phyloP scores from a whole-genome alignment of 495 filamentous ascomycete genomes.

The Clavariopsis aquatica region DNA sequence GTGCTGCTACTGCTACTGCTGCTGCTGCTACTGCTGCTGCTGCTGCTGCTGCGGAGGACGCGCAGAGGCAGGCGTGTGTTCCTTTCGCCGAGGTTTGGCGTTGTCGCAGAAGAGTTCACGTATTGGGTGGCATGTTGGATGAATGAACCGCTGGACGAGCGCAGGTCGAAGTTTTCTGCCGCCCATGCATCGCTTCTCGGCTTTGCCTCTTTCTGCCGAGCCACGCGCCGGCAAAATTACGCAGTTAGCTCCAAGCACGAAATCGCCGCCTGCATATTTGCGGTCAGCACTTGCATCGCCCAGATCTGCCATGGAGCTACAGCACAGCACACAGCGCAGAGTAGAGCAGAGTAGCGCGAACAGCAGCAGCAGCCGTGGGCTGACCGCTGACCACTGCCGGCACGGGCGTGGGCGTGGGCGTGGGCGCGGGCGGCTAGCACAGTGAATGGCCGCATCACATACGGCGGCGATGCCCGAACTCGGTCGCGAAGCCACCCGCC shows the following conservation, averaged over 20 bases:
- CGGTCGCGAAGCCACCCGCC: neutral
- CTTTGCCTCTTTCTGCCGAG: constrained; percentile 15
- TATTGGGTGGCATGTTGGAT: constrained; percentile 26
- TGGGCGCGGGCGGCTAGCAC: no score
- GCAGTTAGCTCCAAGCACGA: constrained; percentile 12
- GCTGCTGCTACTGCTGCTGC: neutral
- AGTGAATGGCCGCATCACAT: no score
- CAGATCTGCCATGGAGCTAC: neutral
- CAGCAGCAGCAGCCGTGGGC: no score
- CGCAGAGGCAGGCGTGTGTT: neutral
- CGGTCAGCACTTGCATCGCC: constrained; percentile 1
- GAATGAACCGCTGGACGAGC: constrained; percentile 7
- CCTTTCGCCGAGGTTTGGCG: constrained; percentile 2
- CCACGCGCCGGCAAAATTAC: constrained; percentile 14
- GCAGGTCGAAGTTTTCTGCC: constrained; percentile 23
- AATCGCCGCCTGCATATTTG: constrained; percentile 9
- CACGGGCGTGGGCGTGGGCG: no score
- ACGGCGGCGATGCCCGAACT: neutral
- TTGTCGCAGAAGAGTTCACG: constrained; percentile 15
- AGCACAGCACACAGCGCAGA: neutral
- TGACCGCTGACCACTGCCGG: neutral
- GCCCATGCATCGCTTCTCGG: constrained; percentile 2
- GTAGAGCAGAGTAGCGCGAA: no score
- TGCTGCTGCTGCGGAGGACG: neutral
- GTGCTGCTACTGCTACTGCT: no score